These are phyloP conservation scores for Iberis amara DNA, from an alignment of 441 rosid species.

Conservation along the genomic window DNA sequence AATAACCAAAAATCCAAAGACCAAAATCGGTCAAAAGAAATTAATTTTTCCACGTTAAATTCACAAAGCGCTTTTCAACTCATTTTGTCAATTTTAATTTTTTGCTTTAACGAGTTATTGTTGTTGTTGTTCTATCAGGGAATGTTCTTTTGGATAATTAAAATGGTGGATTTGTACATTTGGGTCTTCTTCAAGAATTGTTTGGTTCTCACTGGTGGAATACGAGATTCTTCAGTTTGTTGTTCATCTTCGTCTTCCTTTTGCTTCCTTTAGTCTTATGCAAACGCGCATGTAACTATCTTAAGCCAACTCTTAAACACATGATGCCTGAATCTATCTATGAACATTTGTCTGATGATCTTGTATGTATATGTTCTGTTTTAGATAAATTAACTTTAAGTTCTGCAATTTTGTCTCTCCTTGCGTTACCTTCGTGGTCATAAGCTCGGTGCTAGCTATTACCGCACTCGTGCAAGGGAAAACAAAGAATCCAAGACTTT, in stretches of 20 bases:
- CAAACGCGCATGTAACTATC: constrained; percentile 48
- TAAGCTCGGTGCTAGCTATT: constrained; percentile 64
- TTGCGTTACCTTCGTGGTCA: constrained; percentile 65
- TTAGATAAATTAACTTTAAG: constrained; percentile 67
- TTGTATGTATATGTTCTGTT: neutral
- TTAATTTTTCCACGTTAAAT: no score
- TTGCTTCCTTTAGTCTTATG: constrained; percentile 53
- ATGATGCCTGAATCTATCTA: neutral
- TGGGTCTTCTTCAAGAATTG: constrained; percentile 77
- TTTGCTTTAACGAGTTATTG: no score
- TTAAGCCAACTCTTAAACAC: neutral
- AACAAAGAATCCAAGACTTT: constrained; percentile 49
- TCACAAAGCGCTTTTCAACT: no score
- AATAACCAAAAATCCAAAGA: no score
- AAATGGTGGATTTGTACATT: constrained; percentile 41
- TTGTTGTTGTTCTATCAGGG: constrained; percentile 33
- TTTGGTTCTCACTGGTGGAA: constrained; percentile 82
- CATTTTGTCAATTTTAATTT: no score
- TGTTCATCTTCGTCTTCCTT: constrained; percentile 45
- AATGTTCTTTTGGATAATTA: constrained; percentile 68
- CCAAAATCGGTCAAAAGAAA: no score
- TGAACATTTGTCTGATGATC: neutral
- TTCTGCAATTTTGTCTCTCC: constrained; percentile 66
- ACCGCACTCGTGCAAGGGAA: constrained; percentile 51
- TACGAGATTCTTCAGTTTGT: constrained; percentile 48